phyloP scores from a whole-genome alignment of 306 rosid genomes.

The Dryas drummondii region DNA sequence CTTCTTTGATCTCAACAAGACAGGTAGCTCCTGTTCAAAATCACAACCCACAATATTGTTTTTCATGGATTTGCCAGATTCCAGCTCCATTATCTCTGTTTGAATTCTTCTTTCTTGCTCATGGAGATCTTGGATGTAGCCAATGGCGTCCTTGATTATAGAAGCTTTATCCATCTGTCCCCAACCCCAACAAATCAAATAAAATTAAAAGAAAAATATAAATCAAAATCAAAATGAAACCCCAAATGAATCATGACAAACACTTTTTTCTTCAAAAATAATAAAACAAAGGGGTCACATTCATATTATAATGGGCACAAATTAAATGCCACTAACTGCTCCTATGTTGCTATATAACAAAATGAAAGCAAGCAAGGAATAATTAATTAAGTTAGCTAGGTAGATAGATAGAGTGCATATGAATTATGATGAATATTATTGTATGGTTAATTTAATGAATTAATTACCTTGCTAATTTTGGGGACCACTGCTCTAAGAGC shows the following conservation, averaged over 20 bases:
- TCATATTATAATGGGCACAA: not conserved
- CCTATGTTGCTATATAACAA: too few relatives aligned
- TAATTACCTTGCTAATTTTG: conserved; percentile 78
- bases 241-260: not conserved
- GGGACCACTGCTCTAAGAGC: conserved; percentile 97
- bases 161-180: conserved; percentile 97
- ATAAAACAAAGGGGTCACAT: not conserved
- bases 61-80: conserved; percentile 54
- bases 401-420: not conserved
- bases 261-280: not conserved
- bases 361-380: not conserved
- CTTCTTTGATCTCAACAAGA: conserved; percentile 72
- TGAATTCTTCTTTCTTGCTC: conserved; percentile 71
- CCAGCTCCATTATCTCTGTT: conserved; percentile 75
- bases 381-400: not conserved
- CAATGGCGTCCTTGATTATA: conserved; percentile 87
- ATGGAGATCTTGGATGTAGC: conserved; percentile 69
- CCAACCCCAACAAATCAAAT: conserved; percentile 7
- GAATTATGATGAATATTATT: not conserved
- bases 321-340: too few relatives aligned
- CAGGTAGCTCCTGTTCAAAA: conserved; percentile 52
- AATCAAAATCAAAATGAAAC: not conserved
- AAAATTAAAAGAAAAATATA: not conserved
- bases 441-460: not conserved
- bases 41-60: conserved; percentile 23